Evolutionary conservation across 345 rosid species (phyloP).

Genomic region (Psidium friedrichsthalianum): DNA sequence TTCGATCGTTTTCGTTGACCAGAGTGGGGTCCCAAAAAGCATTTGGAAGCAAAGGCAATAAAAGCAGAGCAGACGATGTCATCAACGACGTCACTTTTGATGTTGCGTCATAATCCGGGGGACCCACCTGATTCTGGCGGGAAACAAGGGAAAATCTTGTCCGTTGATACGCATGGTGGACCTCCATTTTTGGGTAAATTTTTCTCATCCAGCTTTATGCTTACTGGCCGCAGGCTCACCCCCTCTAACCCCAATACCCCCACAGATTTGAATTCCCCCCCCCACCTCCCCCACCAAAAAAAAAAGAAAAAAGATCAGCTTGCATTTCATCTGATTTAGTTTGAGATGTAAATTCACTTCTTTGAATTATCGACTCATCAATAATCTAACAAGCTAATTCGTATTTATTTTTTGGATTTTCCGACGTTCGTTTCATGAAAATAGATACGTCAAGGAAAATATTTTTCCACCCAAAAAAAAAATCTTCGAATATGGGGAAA

Average conservation of each 20-base stretch:
- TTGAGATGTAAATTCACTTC: neutral
- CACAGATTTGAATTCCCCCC: too few relatives aligned
- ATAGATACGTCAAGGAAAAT: too few relatives aligned
- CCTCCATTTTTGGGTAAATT: neutral
- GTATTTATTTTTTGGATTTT: too few relatives aligned
- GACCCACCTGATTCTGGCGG: neutral
- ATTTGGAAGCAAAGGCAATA: neutral
- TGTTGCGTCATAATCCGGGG: neutral
- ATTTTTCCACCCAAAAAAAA: too few relatives aligned
- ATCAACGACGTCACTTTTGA: neutral
- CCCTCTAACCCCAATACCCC: too few relatives aligned
- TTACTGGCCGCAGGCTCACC: neutral
- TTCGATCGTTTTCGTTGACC: neutral
- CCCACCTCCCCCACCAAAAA: too few relatives aligned
- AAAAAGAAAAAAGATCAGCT: too few relatives aligned
- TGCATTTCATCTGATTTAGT: neutral
- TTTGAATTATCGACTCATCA: neutral
- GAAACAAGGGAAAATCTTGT: neutral
- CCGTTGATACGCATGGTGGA: neutral
- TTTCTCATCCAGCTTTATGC: neutral
- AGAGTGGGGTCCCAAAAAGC: neutral
- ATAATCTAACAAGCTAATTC: neutral
- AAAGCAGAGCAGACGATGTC: neutral
- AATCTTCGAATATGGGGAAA: too few relatives aligned
- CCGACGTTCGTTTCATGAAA: too few relatives aligned